A percentile compares a stretch with the other conserved stretches of the same genome.
Evolutionary conservation across 2,329 filamentous ascomycete species (phyloP).

Genomic region (Didymella keratinophila): DNA sequence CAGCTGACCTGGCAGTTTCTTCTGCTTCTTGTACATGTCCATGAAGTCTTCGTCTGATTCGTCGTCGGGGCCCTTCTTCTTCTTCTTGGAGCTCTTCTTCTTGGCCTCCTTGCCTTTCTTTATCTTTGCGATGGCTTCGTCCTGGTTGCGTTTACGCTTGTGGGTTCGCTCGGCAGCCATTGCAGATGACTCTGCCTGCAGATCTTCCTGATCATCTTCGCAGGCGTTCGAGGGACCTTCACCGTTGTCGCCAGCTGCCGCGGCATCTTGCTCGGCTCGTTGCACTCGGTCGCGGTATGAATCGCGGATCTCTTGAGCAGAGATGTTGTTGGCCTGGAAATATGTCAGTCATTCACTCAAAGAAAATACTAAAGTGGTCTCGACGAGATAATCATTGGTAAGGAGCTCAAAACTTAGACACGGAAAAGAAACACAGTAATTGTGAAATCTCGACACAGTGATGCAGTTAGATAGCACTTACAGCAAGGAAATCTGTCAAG

Average conservation of each 20-base stretch:
- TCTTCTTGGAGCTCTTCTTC: conserved; percentile 54
- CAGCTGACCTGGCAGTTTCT: conserved; percentile 80
- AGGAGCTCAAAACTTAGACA: not conserved
- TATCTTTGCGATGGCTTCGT: conserved; percentile 53
- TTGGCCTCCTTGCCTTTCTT: conserved; percentile 60
- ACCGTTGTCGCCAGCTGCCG: conserved; percentile 46
- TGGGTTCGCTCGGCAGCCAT: conserved; percentile 55
- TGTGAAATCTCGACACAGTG: not conserved
- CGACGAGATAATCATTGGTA: not conserved
- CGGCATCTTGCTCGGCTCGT: conserved; percentile 55
- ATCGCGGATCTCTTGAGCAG: conserved; percentile 67
- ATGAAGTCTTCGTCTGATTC: conserved; percentile 58
- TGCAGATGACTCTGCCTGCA: conserved; percentile 49
- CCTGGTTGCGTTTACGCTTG: conserved; percentile 67
- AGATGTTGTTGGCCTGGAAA: conserved; percentile 74
- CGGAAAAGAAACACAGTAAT: too few relatives aligned
- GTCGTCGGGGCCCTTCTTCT: conserved; percentile 52
- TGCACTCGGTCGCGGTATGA: conserved; percentile 64
- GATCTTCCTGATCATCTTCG: conserved; percentile 45
- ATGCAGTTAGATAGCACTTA: conserved; percentile 45
- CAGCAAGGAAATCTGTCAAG: conserved; percentile 72
- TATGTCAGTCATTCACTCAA: not conserved
- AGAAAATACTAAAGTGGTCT: not conserved
- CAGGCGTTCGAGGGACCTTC: conserved; percentile 46
- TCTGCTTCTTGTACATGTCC: conserved; percentile 64